Base-by-base conservation (phyloP, 2,329 filamentous ascomycete species). In the Albifimbria verrucaria region DNA sequence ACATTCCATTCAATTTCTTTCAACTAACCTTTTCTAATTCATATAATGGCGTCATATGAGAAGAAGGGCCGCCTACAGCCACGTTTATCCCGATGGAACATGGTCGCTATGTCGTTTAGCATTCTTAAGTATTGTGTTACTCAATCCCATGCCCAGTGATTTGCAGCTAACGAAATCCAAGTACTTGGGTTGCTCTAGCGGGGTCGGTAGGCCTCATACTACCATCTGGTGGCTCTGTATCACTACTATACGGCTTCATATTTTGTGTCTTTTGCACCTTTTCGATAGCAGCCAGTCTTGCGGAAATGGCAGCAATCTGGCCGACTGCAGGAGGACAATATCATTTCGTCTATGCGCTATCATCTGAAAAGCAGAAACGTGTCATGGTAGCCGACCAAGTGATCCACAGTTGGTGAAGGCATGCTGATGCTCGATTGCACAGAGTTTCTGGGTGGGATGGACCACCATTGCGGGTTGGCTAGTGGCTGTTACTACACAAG, bases 291-390 rank as follows among this genome's bases (percentile, higher is more conserved):
- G 68, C 72, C 0, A 76, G 72, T 23, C 59, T 77, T 4, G 75
- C 71, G 2, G 75, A 77, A 52, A 58, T 77, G 3, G 68, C 70
- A 0, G 69, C 72, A 2, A 71, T 77, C 43, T 78, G 73, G 72
- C 75, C 74, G 0, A 78, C 75, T 0, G 72, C 74, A 0, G 75
- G 74, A 7, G 75, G 75, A 1, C 75, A 77, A 45, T 77, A 77
- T 59, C 72, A 77, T 48, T 75, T 74, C 23, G 72, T 72, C 2
- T 74, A 72, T 55, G 71, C 72, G 0, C 49, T 76, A 9, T 73
- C 68, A 24, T 68, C 68, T 3, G 64, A 71, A 0, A 60, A 57
- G 18, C 76, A 73, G 72, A 72, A 64, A 48, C 70, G 65, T 28
- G 51, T 63, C 0, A 67, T 72, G 64, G 72, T 73, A 52, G 23